phyloP scores from a whole-genome alignment of 345 rosid species.

The Euphorbia pulcherrima region DNA sequence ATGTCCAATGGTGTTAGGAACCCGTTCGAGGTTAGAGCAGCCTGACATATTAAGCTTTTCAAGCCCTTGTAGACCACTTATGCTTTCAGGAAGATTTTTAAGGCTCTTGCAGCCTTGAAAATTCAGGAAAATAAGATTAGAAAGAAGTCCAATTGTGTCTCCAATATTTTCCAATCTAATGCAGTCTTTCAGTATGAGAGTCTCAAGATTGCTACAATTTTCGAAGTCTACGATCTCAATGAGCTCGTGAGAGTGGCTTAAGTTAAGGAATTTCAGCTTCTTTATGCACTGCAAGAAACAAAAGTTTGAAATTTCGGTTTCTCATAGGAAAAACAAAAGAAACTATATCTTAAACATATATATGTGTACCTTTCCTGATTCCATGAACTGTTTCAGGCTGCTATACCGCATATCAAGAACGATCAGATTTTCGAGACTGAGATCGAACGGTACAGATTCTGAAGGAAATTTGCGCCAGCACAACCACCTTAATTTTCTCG shows the following conservation, averaged over 20 bases:
- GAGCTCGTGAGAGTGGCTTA: slow-evolving; percentile 5
- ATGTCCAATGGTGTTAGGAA: slow-evolving; percentile 15
- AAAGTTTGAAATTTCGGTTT: no score
- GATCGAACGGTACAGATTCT: not conserved
- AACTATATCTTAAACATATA: no score
- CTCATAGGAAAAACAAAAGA: not conserved
- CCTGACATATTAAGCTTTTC: no score
- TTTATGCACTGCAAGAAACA: not conserved
- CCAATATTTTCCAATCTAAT: slow-evolving; percentile 8
- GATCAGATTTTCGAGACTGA: slow-evolving; percentile 9
- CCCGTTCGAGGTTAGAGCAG: no score
- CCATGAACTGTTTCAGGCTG: not conserved
- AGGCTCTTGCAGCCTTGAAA: no score
- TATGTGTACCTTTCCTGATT: not conserved
- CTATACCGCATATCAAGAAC: slow-evolving; percentile 11
- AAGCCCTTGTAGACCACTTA: no score
- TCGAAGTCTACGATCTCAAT: not conserved
- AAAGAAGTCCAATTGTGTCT: no score
- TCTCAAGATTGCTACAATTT: slow-evolving; percentile 1
- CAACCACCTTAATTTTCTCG: slow-evolving; percentile 21
- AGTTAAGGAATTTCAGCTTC: slow-evolving; percentile 20
- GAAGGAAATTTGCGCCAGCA: slow-evolving; percentile 9
- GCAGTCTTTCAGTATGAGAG: slow-evolving; percentile 15
- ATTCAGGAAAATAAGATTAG: no score
- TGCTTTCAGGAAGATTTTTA: no score